phyloP scores from a whole-genome alignment of 1,284 basidiomycete species.

The Tylopilus orsonianus region DNA sequence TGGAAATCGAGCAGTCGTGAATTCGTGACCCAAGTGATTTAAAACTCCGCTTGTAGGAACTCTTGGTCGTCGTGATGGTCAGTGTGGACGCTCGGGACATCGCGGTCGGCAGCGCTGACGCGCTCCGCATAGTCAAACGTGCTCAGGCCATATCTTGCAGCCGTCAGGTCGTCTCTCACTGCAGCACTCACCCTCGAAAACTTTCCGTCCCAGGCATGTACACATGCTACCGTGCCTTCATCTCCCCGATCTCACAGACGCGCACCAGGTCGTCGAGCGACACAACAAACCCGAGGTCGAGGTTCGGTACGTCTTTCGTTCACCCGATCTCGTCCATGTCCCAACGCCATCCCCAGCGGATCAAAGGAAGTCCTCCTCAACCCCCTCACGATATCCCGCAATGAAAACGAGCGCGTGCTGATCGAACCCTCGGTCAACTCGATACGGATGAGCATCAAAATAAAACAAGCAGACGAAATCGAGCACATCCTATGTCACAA shows the following conservation, averaged over 20 bases:
- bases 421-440: constrained; percentile 98
- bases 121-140: constrained; percentile 62
- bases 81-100: constrained; percentile 25
- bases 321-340: not conserved
- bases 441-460: constrained; percentile 93
- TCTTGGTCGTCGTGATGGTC: constrained; percentile 45
- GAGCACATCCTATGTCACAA: constrained; percentile 97
- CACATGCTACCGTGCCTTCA: no score
- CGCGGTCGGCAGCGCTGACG: constrained; percentile 15
- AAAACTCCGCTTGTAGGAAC: constrained; percentile 36
- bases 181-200: constrained; percentile 97
- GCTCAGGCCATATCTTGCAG: constrained; percentile 93
- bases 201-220: constrained; percentile 88
- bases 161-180: constrained; percentile 92
- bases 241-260: constrained; percentile 4
- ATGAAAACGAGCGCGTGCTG: constrained; percentile 94
- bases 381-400: constrained; percentile 91
- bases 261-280: constrained; percentile 81
- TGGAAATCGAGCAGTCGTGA: no score
- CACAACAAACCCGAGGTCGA: constrained; percentile 98
- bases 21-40: constrained; percentile 22
- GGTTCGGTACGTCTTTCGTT: constrained; percentile 55
- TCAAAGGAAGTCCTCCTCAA: constrained; percentile 95
- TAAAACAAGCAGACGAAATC: constrained; percentile 99
- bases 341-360: constrained; percentile 47